phyloP scores from a whole-genome alignment of 176 grass and related monocot species.

The Rhynchospora pubera region DNA sequence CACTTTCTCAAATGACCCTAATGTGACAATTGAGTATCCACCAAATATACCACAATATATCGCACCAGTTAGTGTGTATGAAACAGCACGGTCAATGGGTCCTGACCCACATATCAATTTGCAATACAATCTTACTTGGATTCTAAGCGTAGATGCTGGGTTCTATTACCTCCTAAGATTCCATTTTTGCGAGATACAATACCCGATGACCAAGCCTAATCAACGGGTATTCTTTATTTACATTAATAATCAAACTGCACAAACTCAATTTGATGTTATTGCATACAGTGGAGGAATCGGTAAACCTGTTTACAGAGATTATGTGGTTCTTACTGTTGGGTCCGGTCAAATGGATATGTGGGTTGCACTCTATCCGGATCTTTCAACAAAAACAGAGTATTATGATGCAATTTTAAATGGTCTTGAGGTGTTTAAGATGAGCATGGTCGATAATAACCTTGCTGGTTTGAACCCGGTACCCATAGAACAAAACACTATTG shows the following conservation, averaged over 20 bases:
- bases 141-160: slow-evolving; percentile 2
- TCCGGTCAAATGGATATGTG: slow-evolving; percentile 34
- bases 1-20: not conserved
- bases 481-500: not conserved
- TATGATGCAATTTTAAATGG: slow-evolving; percentile 47
- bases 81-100: slow-evolving; percentile 26
- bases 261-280: slow-evolving; percentile 23
- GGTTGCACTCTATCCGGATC: slow-evolving; percentile 35
- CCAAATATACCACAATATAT: not conserved
- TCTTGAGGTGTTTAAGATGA: slow-evolving; percentile 45
- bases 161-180: slow-evolving; percentile 25
- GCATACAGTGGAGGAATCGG: slow-evolving; percentile 1
- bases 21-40: slow-evolving; percentile 20
- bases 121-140: slow-evolving; percentile 34
- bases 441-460: slow-evolving; percentile 13
- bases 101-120: not conserved
- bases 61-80: slow-evolving; percentile 18
- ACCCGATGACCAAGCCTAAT: not conserved
- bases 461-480: slow-evolving; percentile 24
- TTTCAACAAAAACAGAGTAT: not conserved
- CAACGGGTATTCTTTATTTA: slow-evolving; percentile 26
- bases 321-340: slow-evolving; percentile 10
- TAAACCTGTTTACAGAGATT: slow-evolving; percentile 15
- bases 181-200: slow-evolving; percentile 35
- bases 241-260: slow-evolving; percentile 32